Evolutionary conservation across 1,139 yeast species (phyloP), one percentile per base, ranked within the genome.

Genomic region (Kodamaea derodonti): DNA sequence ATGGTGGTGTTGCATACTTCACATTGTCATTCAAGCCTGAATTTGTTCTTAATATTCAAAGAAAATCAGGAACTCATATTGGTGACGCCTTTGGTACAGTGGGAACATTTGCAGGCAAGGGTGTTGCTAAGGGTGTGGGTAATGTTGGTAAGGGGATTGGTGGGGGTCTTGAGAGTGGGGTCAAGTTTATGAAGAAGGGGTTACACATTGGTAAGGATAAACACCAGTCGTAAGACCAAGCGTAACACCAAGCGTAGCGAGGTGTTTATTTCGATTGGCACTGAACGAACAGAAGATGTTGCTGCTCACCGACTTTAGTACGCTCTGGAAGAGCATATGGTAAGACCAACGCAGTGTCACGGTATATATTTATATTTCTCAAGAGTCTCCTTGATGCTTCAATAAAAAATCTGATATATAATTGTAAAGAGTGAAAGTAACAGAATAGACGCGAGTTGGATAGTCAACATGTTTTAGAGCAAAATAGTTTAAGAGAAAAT

Each of bases 21-120:
- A 72, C 69, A 35, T 64, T 83, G 38, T 59, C 73, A 4, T 88
- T 87, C 64, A 69, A 72, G 46, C 95, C 97, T 2, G 76, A 72
- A 31, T 85, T 83, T 51, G 72, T 86, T 13, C 60, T 78, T 32
- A 60, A 71, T 30, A 65, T 75, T 33, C 62, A 56, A 41, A 61
- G 72, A 6, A 53, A 46, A 24, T 54, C 65, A n/a, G 46, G 61
- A 15, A 64, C 68, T 29, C 55, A 60, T 28, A 62, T 69, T n/a
- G 71, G 72, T 36, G 71, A 62, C 36, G 67, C 72, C n/a, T 55
- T 66, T 31, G 64, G 62, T 14, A 42, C 49, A 6, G 60, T 62
- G 4, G 49, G 62, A 4, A 27, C 31, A 23, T 69, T 66, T 14
- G 69, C 65, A 20, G 78, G 77, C 32, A 62, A 61, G 40, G 77